These are phyloP conservation scores for Populus hybrid DNA, from an alignment of 441 rosid species.

Conservation along the genomic window DNA sequence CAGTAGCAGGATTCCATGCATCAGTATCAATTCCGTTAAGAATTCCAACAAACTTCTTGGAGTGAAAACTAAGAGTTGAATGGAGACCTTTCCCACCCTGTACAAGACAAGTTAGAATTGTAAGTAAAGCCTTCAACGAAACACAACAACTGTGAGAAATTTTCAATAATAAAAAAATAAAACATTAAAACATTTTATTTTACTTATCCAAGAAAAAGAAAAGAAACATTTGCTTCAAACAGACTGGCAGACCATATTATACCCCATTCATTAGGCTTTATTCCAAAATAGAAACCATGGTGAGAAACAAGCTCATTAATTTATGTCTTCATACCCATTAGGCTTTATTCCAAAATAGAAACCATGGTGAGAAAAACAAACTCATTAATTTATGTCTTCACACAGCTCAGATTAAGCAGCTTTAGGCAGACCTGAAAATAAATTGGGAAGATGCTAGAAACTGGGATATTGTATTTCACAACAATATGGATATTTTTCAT, in stretches of 20 bases:
- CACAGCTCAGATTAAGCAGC: not conserved
- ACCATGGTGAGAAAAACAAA: not conserved
- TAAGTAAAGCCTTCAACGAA: constrained; percentile 7
- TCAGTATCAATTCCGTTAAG: constrained; percentile 92
- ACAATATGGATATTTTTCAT: not conserved
- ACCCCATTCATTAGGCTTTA: not conserved
- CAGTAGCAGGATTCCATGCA: constrained; percentile 89
- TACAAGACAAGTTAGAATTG: constrained; percentile 14
- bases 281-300: not conserved
- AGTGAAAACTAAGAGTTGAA: constrained; percentile 73
- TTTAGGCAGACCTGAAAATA: not conserved
- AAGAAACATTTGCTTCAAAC: not conserved
- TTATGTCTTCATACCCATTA: not conserved
- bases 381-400: not conserved
- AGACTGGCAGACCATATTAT: not conserved
- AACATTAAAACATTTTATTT: not conserved
- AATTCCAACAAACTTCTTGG: constrained; percentile 84
- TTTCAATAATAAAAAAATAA: not conserved
- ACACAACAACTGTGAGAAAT: not conserved
- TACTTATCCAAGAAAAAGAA: not conserved
- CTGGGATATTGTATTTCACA: not conserved
- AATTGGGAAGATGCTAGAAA: not conserved
- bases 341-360: not conserved
- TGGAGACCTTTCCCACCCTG: constrained; percentile 97
- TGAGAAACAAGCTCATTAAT: not conserved